A percentile compares a stretch with the other conserved stretches of the same genome.
Conservation (phyloP, 2,329 filamentous ascomycete species). For the Aspergillus puulaauensis region DNA sequence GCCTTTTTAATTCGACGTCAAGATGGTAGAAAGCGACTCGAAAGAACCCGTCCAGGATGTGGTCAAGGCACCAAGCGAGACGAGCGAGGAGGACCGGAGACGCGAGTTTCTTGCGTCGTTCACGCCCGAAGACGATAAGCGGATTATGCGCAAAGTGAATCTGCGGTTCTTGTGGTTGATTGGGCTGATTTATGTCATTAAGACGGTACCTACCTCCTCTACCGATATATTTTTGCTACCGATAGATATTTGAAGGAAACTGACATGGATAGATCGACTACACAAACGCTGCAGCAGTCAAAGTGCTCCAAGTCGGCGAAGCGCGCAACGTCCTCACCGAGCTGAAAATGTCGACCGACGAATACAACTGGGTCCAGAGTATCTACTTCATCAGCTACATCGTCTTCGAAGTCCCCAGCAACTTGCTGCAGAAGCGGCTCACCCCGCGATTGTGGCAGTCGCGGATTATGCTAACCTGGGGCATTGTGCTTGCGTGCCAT, state of each 20-base stretch:
- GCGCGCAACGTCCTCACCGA: conserved; percentile 11
- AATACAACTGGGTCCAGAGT: conserved; percentile 17
- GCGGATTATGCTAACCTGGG: conserved; percentile 14
- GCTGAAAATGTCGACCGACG: conserved; percentile 8
- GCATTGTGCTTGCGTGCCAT: conserved; percentile 13
- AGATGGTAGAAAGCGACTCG: background rate
- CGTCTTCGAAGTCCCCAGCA: conserved; percentile 15
- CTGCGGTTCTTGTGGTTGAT: conserved; percentile 11
- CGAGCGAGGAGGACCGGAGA: conserved; percentile 5
- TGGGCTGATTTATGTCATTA: conserved; percentile 15
- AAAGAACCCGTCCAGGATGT: background rate
- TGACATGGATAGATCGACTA: conserved; percentile 9
- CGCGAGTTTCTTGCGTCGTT: conserved; percentile 12
- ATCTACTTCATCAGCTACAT: conserved; percentile 20
- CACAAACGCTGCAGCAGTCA: conserved; percentile 13
- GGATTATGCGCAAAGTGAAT: conserved; percentile 12
- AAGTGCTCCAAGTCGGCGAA: conserved; percentile 13
- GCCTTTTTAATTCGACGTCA: background rate
- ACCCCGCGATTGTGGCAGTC: conserved; percentile 14
- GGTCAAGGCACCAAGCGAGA: background rate
- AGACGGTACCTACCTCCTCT: conserved; percentile 2
- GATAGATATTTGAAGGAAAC: no score
- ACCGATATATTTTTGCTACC: no score
- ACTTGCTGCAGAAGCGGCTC: conserved; percentile 12
- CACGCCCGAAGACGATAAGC: conserved; percentile 12